phyloP scores from a whole-genome alignment of 768 basidiomycete species.

The Boletus sp. region DNA sequence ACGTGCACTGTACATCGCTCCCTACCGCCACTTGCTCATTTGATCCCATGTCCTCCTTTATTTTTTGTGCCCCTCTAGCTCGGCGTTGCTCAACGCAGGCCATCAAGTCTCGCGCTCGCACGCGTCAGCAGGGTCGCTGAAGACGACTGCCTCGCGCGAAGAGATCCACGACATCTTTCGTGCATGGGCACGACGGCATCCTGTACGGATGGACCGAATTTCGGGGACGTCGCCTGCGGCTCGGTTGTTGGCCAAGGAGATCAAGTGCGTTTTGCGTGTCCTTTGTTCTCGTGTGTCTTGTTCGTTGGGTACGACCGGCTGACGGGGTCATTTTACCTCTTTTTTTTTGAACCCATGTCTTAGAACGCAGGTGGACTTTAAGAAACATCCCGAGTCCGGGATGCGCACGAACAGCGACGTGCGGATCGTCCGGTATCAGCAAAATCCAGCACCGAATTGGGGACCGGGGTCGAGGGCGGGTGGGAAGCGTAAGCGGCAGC shows the following conservation, averaged over 20 bases:
- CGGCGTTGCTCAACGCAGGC: conserved; percentile 85
- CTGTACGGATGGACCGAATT: conserved; percentile 83
- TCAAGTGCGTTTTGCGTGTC: conserved; percentile 46
- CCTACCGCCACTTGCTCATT: background rate
- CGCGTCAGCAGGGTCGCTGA: conserved; percentile 83
- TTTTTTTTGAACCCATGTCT: background rate
- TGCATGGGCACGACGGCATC: conserved; percentile 77
- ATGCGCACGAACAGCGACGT: conserved; percentile 60
- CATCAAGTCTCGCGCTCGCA: conserved; percentile 88
- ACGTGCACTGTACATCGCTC: conserved; percentile 28
- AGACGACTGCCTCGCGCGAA: conserved; percentile 73
- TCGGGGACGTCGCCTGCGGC: conserved; percentile 68
- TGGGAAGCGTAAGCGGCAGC: conserved; percentile 33
- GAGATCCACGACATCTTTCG: conserved; percentile 82
- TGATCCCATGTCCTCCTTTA: background rate
- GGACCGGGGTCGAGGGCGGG: conserved; percentile 75
- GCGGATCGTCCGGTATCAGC: conserved; percentile 85
- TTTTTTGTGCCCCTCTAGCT: conserved; percentile 43
- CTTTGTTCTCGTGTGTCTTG: no score
- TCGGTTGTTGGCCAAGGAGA: conserved; percentile 62
- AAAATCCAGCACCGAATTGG: conserved; percentile 91
- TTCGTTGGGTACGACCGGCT: background rate
- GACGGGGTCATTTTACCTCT: background rate
- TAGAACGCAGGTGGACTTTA: conserved; percentile 67
- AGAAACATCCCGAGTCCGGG: conserved; percentile 62